Evolutionary conservation across 257 asterid species (phyloP).

Genomic region (Ocimum tenuiflorum): DNA sequence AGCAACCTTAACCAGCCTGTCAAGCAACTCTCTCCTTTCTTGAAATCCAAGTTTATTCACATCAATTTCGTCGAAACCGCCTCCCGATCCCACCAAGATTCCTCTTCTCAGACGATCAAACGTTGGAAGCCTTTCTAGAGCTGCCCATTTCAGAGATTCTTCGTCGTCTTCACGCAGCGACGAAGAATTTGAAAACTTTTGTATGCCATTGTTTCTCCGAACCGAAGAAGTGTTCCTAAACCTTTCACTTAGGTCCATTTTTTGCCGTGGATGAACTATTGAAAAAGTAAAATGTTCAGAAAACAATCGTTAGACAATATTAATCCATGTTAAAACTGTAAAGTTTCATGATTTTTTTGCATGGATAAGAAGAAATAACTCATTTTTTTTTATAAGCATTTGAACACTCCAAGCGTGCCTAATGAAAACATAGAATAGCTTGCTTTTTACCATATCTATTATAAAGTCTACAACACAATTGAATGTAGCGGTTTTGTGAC

Average conservation of each 20-base stretch:
- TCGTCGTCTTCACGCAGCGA: slow-evolving; percentile 34
- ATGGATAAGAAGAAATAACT: too few species aligned
- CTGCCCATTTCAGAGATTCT: slow-evolving; percentile 47
- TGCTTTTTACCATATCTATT: too few species aligned
- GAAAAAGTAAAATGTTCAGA: background rate
- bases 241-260: slow-evolving; percentile 14
- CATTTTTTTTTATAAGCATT: too few species aligned
- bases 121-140: slow-evolving; percentile 40
- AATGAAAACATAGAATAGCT: too few species aligned
- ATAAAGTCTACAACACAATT: too few species aligned
- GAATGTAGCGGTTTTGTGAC: too few species aligned
- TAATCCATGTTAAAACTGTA: too few species aligned
- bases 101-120: slow-evolving; percentile 48
- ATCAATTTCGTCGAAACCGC: slow-evolving; percentile 21
- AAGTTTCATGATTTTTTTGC: too few species aligned
- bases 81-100: slow-evolving; percentile 23
- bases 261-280: background rate
- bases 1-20: slow-evolving; percentile 27
- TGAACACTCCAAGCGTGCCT: too few species aligned
- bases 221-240: background rate
- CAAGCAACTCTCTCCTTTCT: slow-evolving; percentile 20
- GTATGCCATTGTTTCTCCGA: background rate
- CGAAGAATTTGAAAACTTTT: slow-evolving; percentile 18
- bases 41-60: slow-evolving; percentile 20
- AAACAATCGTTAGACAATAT: background rate